Evolutionary conservation across 1,284 basidiomycete species (phyloP), one percentile per base, ranked within the genome.

Genomic region (Trichosporon coremiiforme): DNA sequence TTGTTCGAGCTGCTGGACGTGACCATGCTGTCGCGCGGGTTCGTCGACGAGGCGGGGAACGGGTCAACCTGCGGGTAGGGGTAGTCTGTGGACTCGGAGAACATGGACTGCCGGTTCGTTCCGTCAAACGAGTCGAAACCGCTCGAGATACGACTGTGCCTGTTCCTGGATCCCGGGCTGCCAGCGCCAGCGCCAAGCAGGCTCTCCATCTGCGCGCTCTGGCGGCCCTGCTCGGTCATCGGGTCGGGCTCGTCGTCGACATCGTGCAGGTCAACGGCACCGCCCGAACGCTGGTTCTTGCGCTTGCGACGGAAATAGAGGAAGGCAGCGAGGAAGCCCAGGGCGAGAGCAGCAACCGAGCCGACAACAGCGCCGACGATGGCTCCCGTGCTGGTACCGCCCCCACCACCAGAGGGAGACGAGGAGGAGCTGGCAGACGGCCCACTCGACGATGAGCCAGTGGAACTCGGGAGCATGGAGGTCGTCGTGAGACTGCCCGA

Each of bases 401-500:
- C 55, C 4, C 57, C 35, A 2, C 38, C 65, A 13, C 31, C 65
- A 4, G 64, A 33, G 10, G 66, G 36, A 1, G 67, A 53, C n/a
- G 57, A 45, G 22, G 66, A 38, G 5, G 66, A 5, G 10, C 64
- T 31, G 1, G 68, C 25, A 9, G 60, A 38, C 10, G 68, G 68
- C 20, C 20, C n/a, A n/a, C 29, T 4, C 13, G 57, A n/a, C 3
- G 31, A 15, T 17, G 68, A 66, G 2, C 6, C 45, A 8, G 65
- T 25, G 47, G 65, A 53, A 2, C 65, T 33, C 5, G 15, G 20
- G 15, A 62, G 55, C 2, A 35, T 35, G 0, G 22, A n/a, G 0
- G 71, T 70, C 2, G 57, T 36, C 13, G 63, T 53, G 3, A 79
- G 80, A 53, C 70, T 74, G 22, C 66, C 64, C 8, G 53, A 65